phyloP scores from a whole-genome alignment of 1,284 basidiomycete species.

The Chiua sp. region DNA sequence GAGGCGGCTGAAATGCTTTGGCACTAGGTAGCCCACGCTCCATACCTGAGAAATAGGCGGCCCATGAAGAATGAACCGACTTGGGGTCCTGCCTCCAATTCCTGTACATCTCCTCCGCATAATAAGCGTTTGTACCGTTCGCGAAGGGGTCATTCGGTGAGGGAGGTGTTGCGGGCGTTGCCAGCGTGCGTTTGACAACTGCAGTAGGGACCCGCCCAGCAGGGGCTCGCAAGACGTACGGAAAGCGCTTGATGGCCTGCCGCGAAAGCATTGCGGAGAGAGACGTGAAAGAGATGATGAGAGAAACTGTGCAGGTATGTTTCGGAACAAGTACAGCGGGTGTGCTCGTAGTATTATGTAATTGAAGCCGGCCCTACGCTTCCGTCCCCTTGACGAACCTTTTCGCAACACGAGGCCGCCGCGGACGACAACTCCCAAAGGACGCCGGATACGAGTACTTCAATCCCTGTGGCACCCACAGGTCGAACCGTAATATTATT shows the following conservation, averaged over 20 bases:
- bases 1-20: slow-evolving; percentile 88
- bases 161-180: slow-evolving; percentile 57
- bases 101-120: slow-evolving; percentile 96
- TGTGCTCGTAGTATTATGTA: slow-evolving; percentile 25
- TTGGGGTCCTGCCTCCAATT: slow-evolving; percentile 91
- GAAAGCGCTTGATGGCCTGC: slow-evolving; percentile 37
- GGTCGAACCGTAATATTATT: slow-evolving; percentile 8
- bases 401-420: slow-evolving; percentile 11
- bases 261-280: slow-evolving; percentile 34
- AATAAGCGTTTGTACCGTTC: slow-evolving; percentile 93
- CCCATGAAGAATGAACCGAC: slow-evolving; percentile 95
- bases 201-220: slow-evolving; percentile 16
- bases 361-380: slow-evolving; percentile 11
- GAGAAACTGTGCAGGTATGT: not conserved
- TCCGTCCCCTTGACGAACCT: not conserved
- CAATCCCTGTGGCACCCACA: slow-evolving; percentile 1
- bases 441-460: slow-evolving; percentile 6
- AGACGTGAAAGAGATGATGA: not conserved
- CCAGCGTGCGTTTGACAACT: slow-evolving; percentile 40
- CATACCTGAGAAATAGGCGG: slow-evolving; percentile 93
- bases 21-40: slow-evolving; percentile 87
- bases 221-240: slow-evolving; percentile 25
- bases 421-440: slow-evolving; percentile 4
- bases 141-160: slow-evolving; percentile 84
- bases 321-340: slow-evolving; percentile 4